phyloP scores from a whole-genome alignment of 345 rosid species.

The Microcos paniculata region DNA sequence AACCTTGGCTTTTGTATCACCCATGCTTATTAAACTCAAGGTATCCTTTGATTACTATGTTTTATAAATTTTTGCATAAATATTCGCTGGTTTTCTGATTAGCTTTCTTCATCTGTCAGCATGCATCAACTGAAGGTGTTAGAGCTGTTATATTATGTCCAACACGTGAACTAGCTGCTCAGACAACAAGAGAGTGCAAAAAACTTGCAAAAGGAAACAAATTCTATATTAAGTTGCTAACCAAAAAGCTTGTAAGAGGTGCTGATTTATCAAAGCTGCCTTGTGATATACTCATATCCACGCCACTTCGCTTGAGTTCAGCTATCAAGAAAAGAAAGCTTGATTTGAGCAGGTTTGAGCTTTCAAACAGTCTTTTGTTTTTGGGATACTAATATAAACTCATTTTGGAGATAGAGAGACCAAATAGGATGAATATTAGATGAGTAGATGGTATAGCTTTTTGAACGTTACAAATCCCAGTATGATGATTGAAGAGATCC shows the following conservation, averaged over 20 bases:
- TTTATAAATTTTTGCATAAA: background rate
- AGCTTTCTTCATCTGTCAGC: constrained; percentile 33
- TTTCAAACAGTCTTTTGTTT: constrained; percentile 12
- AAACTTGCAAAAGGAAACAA: constrained; percentile 80
- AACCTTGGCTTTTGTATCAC: constrained; percentile 85
- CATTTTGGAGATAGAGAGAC: constrained; percentile 1
- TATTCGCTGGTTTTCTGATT: constrained; percentile 8
- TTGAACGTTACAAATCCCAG: background rate
- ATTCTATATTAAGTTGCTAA: constrained; percentile 67
- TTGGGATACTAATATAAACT: background rate
- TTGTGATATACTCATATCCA: constrained; percentile 84
- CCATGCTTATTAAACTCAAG: constrained; percentile 95
- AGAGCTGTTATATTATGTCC: constrained; percentile 90
- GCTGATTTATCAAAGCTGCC: constrained; percentile 62
- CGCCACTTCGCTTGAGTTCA: constrained; percentile 71
- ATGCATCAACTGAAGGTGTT: constrained; percentile 60
- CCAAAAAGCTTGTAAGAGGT: constrained; percentile 63
- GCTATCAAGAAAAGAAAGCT: constrained; percentile 70
- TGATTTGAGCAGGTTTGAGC: constrained; percentile 75
- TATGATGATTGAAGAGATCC: background rate
- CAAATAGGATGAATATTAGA: constrained; percentile 5
- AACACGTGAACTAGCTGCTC: constrained; percentile 85
- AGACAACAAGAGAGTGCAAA: constrained; percentile 87
- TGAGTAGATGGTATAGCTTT: background rate
- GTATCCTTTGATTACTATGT: constrained; percentile 30